These are phyloP conservation scores for Corniculantispora saksenae DNA, from an alignment of 2,329 filamentous ascomycete genomes.

Conservation along the genomic window DNA sequence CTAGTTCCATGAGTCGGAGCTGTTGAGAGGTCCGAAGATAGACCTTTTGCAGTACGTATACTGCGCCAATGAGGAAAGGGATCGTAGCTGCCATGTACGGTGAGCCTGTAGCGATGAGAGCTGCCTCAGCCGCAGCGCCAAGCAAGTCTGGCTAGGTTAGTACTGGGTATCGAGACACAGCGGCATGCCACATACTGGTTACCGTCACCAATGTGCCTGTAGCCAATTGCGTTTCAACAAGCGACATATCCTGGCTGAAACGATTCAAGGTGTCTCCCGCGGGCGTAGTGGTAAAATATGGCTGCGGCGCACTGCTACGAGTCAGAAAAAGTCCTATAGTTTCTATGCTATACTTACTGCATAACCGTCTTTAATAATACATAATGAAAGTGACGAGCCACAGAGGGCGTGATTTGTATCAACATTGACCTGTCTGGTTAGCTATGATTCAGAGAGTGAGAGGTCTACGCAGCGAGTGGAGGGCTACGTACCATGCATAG, in stretches of 20 bases:
- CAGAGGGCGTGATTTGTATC: slow-evolving; percentile 28
- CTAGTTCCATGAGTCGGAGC: slow-evolving; percentile 32
- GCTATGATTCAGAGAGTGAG: background rate
- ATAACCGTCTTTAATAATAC: slow-evolving; percentile 33
- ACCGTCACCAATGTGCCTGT: slow-evolving; percentile 11
- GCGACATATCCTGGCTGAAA: slow-evolving; percentile 41
- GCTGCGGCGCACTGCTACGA: slow-evolving; percentile 31
- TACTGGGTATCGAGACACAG: slow-evolving; percentile 35
- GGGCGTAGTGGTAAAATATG: slow-evolving; percentile 38
- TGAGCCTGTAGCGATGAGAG: slow-evolving; percentile 47
- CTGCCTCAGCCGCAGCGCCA: slow-evolving; percentile 29
- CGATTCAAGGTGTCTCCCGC: slow-evolving; percentile 37
- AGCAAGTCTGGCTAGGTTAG: slow-evolving; percentile 28
- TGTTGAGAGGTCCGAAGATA: slow-evolving; percentile 36
- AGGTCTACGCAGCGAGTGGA: too few relatives aligned
- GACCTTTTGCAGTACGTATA: slow-evolving; percentile 32
- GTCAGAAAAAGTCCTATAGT: slow-evolving; percentile 2
- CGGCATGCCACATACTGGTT: slow-evolving; percentile 22
- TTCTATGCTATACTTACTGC: slow-evolving; percentile 11
- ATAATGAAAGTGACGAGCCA: slow-evolving; percentile 26
- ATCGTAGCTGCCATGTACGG: slow-evolving; percentile 47
- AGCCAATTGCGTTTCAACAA: slow-evolving; percentile 10
- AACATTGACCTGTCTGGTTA: slow-evolving; percentile 1
- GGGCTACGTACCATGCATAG: slow-evolving; percentile 14
- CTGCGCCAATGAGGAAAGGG: slow-evolving; percentile 35